Base-by-base conservation (phyloP, 768 basidiomycete genomes). In the Lanmaoa rubissima region DNA sequence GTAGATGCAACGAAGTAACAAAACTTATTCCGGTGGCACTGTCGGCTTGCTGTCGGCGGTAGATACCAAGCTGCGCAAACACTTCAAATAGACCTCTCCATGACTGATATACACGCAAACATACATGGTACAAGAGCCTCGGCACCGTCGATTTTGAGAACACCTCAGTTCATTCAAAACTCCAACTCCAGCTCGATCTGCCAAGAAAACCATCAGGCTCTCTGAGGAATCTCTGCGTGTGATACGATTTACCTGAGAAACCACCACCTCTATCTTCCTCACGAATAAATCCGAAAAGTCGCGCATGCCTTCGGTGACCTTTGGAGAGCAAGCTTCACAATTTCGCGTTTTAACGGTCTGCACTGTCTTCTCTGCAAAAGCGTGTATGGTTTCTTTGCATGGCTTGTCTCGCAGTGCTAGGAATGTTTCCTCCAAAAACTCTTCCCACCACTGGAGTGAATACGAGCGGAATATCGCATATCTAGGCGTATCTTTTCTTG, bases 401-500 rank as follows among this genome's bases (percentile, higher is more conserved):
- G 69, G 60, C 34, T 31, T 65, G 21, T 66, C 62, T 26, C 48
- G 55, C 46, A 71, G 47, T 12, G 24, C 60, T 5, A 16, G 4
- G 26, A 58, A 64, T 0, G 46, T 53, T 21, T 48, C 43, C 7
- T 57, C 52, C 67, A 68, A 54, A 38, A 62, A 70, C 13, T 55
- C 32, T 4, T 57, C 50, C 69, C 68, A 69, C 69, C 64, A 68
- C 5, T 51, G 31, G n/a, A 44, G 44, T 16, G 48, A 10, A 1
- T 2, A 0, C 4, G 0, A 0, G 11, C 6, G 1, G 10, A 58
- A 58, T 16, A 51, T 16, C 13, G 5, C 9, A 3, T 54, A 54
- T 13, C n/a, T 28, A 6, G 5, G 1, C 2, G 3, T 17, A 1
- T 3, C 2, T 14, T 48, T 2, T 38, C 5, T 35, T 28, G 28